phyloP scores from a whole-genome alignment of 129 eudicot genomes.

The carrot (Daucus carota) region DNA sequence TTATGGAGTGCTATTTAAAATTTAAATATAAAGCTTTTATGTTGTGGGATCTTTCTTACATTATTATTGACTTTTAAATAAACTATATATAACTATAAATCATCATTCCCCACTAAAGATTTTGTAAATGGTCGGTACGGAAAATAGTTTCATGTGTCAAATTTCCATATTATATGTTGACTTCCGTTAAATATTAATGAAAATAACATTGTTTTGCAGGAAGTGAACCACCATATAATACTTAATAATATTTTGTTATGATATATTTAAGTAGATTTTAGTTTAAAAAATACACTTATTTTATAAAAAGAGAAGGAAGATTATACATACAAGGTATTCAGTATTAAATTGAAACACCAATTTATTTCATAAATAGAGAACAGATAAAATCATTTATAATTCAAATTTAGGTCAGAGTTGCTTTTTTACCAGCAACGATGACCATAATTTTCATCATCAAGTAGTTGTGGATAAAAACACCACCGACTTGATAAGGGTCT shows the following conservation, averaged over 20 bases:
- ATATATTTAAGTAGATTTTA: no score
- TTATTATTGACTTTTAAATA: not conserved
- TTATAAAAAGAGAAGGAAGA: no score
- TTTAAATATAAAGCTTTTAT: not conserved
- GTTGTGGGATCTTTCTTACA: not conserved
- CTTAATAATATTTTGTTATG: no score
- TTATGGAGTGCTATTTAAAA: not conserved
- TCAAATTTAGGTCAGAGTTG: not conserved
- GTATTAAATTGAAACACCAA: no score
- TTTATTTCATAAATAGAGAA: not conserved
- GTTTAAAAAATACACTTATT: no score
- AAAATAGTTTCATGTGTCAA: not conserved
- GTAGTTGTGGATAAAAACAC: not conserved
- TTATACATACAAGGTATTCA: no score
- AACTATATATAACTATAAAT: not conserved
- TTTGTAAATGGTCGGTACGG: not conserved
- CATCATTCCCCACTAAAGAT: not conserved
- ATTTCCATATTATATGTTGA: not conserved
- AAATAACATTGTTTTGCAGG: no score
- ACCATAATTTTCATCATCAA: not conserved
- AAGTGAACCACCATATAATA: no score
- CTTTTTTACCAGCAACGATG: not conserved
- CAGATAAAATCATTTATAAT: not conserved
- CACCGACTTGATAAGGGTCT: not conserved
- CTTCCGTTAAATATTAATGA: not conserved